phyloP scores from a whole-genome alignment of 306 rosid species.

The Castanea crenata region DNA sequence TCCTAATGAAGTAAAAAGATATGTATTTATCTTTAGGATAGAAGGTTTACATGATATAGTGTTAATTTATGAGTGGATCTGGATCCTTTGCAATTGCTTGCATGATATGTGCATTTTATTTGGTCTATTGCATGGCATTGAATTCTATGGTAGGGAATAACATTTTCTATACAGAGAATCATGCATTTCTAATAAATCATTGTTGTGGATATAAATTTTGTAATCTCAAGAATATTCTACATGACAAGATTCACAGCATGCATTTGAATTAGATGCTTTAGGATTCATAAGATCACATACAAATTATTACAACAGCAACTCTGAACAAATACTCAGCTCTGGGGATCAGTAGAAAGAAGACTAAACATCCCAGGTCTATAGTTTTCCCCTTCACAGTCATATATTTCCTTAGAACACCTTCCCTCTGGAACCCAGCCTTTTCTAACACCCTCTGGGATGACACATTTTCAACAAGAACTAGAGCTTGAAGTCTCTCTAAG shows the following conservation, averaged over 20 bases:
- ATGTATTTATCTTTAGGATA: too few relatives aligned
- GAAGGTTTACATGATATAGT: too few relatives aligned
- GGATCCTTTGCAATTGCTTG: too few relatives aligned
- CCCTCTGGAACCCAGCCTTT: conserved; percentile 63
- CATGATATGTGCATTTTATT: too few relatives aligned
- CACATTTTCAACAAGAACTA: conserved; percentile 56
- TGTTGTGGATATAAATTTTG: too few relatives aligned
- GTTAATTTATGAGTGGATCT: too few relatives aligned
- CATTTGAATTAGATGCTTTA: neutral
- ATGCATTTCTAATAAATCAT: too few relatives aligned
- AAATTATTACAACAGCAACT: neutral
- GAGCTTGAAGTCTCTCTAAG: conserved; percentile 71
- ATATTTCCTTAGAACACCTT: conserved; percentile 63
- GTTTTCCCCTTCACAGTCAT: conserved; percentile 32
- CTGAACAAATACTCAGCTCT: neutral
- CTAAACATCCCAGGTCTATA: conserved; percentile 47
- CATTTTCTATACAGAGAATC: too few relatives aligned
- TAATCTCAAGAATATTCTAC: too few relatives aligned
- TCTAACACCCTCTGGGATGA: conserved; percentile 69
- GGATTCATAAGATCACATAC: neutral
- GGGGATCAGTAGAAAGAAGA: conserved; percentile 37
- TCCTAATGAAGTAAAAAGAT: too few relatives aligned
- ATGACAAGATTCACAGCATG: neutral
- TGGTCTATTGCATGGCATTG: too few relatives aligned
- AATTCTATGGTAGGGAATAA: too few relatives aligned